Base-by-base conservation (phyloP, 2,329 filamentous ascomycete species). In the Xylariaceae sp. region DNA sequence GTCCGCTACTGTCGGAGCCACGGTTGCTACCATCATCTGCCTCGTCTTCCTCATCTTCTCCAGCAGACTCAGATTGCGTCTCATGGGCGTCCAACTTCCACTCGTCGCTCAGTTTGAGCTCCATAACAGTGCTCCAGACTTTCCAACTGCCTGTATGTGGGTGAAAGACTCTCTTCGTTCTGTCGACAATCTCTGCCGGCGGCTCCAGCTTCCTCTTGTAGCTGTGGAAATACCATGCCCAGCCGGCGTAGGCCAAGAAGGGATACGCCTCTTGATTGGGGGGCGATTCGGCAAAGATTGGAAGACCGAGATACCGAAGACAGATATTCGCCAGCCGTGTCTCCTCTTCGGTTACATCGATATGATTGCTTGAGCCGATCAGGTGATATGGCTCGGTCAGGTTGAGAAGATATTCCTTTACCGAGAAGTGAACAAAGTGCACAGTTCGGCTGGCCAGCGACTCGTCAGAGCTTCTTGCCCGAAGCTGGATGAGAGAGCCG, bases 141-240 rank as follows among this genome's bases (percentile, higher is more conserved):
- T 35, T 35, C 33, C 33, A 35, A 16, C 33, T 35, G 26, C 33
- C 33, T 16, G 33, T 35, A 13, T 9, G 13, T 35, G 23, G 33
- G 13, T 35, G 33, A 16, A 28, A 35, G n/a, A 35, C 33, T 16
- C 5, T 28, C 13, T 35, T 35, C 12, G 14, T 35, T 18, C 33
- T 14, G 5, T 21, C 3, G 14, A 35, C n/a, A 9, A 24, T 35
- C 8, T 35, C 33, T 14, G 33, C 33, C 9, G 13, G n/a, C 6
- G 19, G 12, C 19, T 28, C 33, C 5, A 28, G 7, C 5, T 28
- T 35, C 19, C 19, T 35, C 33, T 35, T 35, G 33, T 35, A 32
- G 9, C 33, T 35, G n/a, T 35, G 33, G n/a, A 35, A 35, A 16
- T 35, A 35, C 33, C 33, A 35, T 9, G 23, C 31, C 31, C 31